Conservation (phyloP, 345 rosid genomes). For the Pistacia integerrima region DNA sequence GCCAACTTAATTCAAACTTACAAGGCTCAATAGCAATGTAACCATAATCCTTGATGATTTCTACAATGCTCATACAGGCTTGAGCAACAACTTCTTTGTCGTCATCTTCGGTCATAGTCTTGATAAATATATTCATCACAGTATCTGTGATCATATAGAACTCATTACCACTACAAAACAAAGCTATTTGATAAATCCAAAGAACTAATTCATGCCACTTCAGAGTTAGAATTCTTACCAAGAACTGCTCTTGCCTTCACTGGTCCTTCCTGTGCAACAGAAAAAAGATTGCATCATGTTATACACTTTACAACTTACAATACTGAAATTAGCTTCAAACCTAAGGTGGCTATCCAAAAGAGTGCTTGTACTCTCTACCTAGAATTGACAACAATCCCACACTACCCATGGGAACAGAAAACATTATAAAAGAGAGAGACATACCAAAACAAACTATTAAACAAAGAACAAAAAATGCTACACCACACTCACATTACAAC, state of each 20-base stretch:
- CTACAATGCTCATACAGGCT: conserved; percentile 86
- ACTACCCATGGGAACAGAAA: not conserved
- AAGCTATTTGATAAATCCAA: not conserved
- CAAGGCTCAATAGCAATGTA: conserved; percentile 79
- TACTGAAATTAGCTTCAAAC: not conserved
- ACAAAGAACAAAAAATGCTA: not conserved
- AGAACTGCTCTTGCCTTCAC: conserved; percentile 73
- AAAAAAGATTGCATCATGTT: not conserved
- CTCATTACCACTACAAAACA: conserved; percentile 15
- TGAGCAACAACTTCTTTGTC: conserved; percentile 99
- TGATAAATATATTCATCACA: conserved; percentile 76
- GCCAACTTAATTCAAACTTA: conserved; percentile 41
- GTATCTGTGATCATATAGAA: conserved; percentile 51
- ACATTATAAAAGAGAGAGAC: not conserved
- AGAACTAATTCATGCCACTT: conserved; percentile 6
- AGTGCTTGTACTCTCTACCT: not conserved
- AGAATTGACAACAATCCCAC: not conserved
- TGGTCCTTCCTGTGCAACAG: conserved; percentile 66
- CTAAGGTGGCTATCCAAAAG: not conserved
- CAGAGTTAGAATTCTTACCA: conserved; percentile 45
- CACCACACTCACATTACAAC: conserved; percentile 65
- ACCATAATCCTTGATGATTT: conserved; percentile 86
- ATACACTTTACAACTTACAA: not conserved
- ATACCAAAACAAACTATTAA: not conserved
- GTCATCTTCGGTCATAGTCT: conserved; percentile 86